Evolutionary conservation across 1,284 basidiomycete species (phyloP), one percentile per base, ranked within the genome.

Genomic region (Albatrellus sp.): DNA sequence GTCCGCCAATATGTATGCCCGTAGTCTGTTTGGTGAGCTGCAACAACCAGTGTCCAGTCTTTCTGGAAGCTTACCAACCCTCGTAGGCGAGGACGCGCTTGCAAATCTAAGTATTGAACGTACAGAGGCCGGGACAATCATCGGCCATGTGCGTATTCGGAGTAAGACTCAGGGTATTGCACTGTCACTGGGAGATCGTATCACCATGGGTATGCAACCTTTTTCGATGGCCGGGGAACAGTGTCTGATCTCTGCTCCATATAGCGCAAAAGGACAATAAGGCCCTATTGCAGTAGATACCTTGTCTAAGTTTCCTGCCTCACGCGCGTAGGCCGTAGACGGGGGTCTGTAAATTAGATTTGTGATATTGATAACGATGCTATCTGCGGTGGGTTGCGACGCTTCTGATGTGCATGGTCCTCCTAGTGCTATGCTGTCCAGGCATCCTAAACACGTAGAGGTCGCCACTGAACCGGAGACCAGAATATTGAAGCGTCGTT

Each of bases 91-190:
- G 65, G 96, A 98, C 58, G 96, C 94, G 0, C 66, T 99, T 31
- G 94, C 96, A 37, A 99, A 99, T 62, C 64, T 98, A 51, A 92
- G 88, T 54, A 84, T 99, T 51, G 96, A 99, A 60, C 77, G 87
- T 57, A 82, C 87, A 35, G 87, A 91, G 45, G 68, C 66, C 11
- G 90, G 90, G 1, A 74, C 71, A 5, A 84, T 96, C 54, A 82
- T 82, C 20, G 91, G 91, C 0, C 91, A 94, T 63, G 90, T 94
- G 17, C 77, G 91, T 43, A 96, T 94, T 57, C 77, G 91, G 47
- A 90, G 86, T 59, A 96, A 94, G 68, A 93, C 90, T 30, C 90
- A 94, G 60, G 91, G 91, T 40, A 97, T 98, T 52, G 94, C 94
- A 4, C 69, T 98, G 50, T 91, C 88, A 30, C 64, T 98, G 51